Percentiles rank a stretch among this genome's conserved stretches.
These are phyloP conservation scores for Geotrichum aggregatum DNA, from an alignment of 1,139 yeast genomes.

Conservation along the genomic window DNA sequence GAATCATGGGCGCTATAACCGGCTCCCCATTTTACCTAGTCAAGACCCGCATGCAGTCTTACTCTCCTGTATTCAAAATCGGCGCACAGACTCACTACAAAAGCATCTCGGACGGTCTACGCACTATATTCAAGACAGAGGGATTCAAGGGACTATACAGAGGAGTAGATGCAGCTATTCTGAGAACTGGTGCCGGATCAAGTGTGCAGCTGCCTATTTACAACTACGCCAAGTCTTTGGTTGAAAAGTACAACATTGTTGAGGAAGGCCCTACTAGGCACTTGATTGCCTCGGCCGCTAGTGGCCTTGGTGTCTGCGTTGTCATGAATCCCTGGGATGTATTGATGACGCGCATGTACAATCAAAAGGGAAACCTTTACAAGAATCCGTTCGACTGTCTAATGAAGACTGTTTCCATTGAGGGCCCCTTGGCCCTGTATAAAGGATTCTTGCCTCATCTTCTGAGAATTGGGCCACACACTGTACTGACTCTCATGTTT, in stretches of 20 bases:
- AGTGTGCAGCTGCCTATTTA: conserved; percentile 94
- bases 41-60: conserved; percentile 95
- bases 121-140: conserved; percentile 56
- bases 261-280: conserved; percentile 69
- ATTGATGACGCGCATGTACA: conserved; percentile 85
- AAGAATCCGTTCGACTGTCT: conserved; percentile 86
- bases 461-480: conserved; percentile 90
- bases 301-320: conserved; percentile 89
- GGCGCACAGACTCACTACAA: conserved; percentile 92
- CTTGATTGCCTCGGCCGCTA: conserved; percentile 66
- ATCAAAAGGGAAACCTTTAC: conserved; percentile 85
- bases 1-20: conserved; percentile 80
- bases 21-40: conserved; percentile 91
- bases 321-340: conserved; percentile 99
- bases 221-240: conserved; percentile 63
- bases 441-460: conserved; percentile 94
- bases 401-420: conserved; percentile 69
- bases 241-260: conserved; percentile 48
- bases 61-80: conserved; percentile 58
- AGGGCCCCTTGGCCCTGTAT: conserved; percentile 84
- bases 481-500: conserved; percentile 81
- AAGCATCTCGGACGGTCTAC: conserved; percentile 63
- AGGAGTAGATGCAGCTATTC: conserved; percentile 91
- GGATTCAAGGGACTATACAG: conserved; percentile 78
- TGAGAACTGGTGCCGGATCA: conserved; percentile 94